Evolutionary conservation across 352 stramenopile species (phyloP).

Genomic region (Globisporangium cederbergense): DNA sequence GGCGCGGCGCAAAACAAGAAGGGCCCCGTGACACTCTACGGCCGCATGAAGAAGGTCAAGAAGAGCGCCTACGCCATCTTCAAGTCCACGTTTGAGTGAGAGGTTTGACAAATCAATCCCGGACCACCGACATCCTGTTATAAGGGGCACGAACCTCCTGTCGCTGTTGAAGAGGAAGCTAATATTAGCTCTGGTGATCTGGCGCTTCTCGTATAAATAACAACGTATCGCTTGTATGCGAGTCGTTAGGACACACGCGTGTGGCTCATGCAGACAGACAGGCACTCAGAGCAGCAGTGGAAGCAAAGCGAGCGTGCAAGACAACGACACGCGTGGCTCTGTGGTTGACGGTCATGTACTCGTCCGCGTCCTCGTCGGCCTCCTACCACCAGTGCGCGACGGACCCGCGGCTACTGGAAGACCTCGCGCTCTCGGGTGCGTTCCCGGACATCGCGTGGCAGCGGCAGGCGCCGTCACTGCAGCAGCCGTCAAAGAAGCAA

Average conservation of each 20-base stretch:
- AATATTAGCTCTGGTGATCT: background rate
- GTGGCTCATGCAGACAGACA: background rate
- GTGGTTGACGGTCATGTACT: background rate
- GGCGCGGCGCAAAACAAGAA: conserved; percentile 21
- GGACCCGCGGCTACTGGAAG: conserved; percentile 31
- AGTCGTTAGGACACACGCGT: background rate
- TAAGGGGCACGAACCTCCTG: background rate
- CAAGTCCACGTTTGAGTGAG: conserved; percentile 80
- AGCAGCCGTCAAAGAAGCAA: conserved; percentile 8
- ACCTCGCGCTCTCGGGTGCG: conserved; percentile 29
- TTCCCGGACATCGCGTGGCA: conserved; percentile 20
- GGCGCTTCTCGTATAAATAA: background rate
- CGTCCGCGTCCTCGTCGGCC: background rate
- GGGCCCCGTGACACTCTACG: conserved; percentile 56
- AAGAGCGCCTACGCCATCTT: conserved; percentile 81
- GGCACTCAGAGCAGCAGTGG: background rate
- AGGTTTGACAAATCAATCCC: background rate
- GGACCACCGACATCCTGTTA: background rate
- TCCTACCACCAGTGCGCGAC: conserved; percentile 1
- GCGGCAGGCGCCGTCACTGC: background rate
- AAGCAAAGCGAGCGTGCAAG: background rate
- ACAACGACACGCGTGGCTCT: background rate
- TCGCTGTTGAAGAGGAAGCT: background rate
- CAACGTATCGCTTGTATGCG: background rate
- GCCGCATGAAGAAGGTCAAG: conserved; percentile 80